Conservation (phyloP, 768 basidiomycete species). For the Tephrocybe sp. region DNA sequence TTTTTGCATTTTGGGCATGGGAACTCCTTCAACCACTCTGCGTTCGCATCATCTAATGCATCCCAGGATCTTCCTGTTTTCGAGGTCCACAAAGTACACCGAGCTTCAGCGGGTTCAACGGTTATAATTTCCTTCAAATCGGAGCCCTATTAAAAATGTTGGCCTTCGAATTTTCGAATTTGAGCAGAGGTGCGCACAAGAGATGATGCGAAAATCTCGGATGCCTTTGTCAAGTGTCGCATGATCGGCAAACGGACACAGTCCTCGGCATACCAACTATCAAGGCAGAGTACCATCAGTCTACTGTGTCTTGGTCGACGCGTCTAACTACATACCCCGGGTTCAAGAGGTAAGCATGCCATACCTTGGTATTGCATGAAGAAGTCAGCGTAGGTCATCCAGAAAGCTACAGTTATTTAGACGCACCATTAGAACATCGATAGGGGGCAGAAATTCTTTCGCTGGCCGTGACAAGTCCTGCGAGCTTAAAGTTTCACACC, state of each 20-base stretch:
- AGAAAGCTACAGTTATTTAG: background rate
- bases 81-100: background rate
- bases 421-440: conserved; percentile 18
- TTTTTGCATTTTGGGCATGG: conserved; percentile 6
- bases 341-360: conserved; percentile 19
- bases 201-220: conserved; percentile 1
- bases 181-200: background rate
- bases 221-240: background rate
- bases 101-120: background rate
- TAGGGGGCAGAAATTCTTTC: conserved; percentile 11
- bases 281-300: background rate
- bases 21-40: background rate
- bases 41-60: background rate
- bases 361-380: no score
- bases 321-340: conserved; percentile 12
- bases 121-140: conserved; percentile 1
- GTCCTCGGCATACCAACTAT: conserved; percentile 18
- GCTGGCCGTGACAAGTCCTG: conserved; percentile 1
- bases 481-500: conserved; percentile 11
- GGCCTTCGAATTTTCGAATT: background rate
- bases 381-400: background rate
- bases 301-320: background rate
- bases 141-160: background rate
- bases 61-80: conserved; percentile 2
- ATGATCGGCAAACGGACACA: conserved; percentile 10